Percentiles rank a stretch among this genome's conserved stretches.
These are phyloP conservation scores for Chrysoporthe austroafricana DNA, from an alignment of 2,329 filamentous ascomycete genomes.

Conservation along the genomic window DNA sequence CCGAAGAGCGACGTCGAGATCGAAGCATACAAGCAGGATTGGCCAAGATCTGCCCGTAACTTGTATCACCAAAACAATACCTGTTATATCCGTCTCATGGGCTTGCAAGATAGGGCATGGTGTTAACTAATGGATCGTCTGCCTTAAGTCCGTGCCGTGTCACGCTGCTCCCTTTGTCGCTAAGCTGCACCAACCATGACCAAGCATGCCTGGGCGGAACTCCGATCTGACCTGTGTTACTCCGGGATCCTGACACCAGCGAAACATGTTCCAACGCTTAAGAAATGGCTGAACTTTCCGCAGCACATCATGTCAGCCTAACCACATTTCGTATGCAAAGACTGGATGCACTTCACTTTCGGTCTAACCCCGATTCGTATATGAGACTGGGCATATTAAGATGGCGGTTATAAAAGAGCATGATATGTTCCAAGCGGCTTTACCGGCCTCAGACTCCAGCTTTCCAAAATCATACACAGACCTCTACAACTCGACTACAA, in stretches of 20 bases:
- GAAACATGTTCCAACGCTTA: neutral
- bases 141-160: constrained; percentile 2
- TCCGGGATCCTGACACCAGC: neutral
- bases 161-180: neutral
- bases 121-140: neutral
- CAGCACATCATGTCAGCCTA: neutral
- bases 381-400: neutral
- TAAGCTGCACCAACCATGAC: neutral
- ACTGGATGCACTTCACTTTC: neutral
- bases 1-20: too few species aligned
- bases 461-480: neutral
- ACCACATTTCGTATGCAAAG: neutral
- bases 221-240: neutral
- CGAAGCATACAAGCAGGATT: too few species aligned
- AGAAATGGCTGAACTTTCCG: neutral
- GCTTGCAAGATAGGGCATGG: neutral
- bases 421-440: neutral
- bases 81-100: too few species aligned
- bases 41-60: too few species aligned
- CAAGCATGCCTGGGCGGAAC: neutral
- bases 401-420: neutral
- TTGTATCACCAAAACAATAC: too few species aligned
- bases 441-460: neutral
- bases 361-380: neutral
- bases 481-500: neutral